Evolutionary conservation across 1,284 basidiomycete species (phyloP).

Genomic region (Ceratobasidium sp.): DNA sequence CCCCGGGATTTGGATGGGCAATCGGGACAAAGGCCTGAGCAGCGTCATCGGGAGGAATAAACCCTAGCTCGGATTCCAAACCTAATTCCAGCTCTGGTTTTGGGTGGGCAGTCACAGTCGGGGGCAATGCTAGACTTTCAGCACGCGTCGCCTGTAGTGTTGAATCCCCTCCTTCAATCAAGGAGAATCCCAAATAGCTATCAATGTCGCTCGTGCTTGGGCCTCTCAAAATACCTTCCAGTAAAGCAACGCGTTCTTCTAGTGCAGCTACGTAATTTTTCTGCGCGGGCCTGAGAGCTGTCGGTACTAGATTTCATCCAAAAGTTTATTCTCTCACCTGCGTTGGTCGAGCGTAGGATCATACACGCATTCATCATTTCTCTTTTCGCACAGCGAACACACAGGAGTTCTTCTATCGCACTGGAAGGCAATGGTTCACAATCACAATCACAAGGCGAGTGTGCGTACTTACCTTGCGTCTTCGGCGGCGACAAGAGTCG

Average conservation of each 20-base stretch:
- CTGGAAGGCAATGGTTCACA: background rate
- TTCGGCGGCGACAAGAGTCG: constrained; percentile 9
- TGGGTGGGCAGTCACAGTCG: background rate
- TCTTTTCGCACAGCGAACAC: constrained; percentile 4
- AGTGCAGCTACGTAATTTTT: constrained; percentile 17
- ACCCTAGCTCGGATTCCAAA: background rate
- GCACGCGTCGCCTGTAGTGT: background rate
- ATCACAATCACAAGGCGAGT: background rate
- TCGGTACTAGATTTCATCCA: background rate
- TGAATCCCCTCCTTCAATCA: background rate
- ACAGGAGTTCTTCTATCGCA: background rate
- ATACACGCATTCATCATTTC: constrained; percentile 14
- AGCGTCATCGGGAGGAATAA: constrained; percentile 10
- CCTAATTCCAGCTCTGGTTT: background rate
- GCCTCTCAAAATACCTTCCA: constrained; percentile 2
- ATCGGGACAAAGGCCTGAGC: constrained; percentile 6
- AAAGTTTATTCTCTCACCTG: background rate
- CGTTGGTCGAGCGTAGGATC: background rate
- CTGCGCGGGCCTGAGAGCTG: background rate
- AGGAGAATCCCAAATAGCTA: background rate
- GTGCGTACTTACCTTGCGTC: background rate
- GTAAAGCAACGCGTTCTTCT: background rate
- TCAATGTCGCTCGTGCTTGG: background rate
- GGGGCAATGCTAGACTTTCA: background rate
- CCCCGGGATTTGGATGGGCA: background rate